Percentiles rank a stretch among this genome's conserved stretches.
Conservation (phyloP, 2,329 filamentous ascomycete genomes). For the Colletotrichum paranaense region DNA sequence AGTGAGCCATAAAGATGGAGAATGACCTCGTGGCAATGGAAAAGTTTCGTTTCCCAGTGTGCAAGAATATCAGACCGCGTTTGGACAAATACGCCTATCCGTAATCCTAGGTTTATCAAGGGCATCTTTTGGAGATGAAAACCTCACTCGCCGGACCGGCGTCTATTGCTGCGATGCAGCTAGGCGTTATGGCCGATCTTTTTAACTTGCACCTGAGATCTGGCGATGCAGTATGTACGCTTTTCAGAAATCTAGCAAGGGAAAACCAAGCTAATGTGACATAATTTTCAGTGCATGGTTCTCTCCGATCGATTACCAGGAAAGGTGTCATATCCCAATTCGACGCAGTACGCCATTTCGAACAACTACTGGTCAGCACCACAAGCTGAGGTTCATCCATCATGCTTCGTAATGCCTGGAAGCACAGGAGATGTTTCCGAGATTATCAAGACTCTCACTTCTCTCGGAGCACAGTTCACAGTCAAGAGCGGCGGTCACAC, state of each 20-base stretch:
- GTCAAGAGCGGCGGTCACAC: constrained; percentile 65
- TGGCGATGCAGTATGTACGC: background rate
- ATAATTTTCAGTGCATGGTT: constrained; percentile 30
- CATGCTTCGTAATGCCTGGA: constrained; percentile 41
- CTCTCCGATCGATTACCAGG: constrained; percentile 37
- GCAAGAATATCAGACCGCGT: background rate
- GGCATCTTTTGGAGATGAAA: background rate
- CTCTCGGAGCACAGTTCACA: constrained; percentile 51
- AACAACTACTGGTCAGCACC: constrained; percentile 47
- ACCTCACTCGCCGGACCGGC: background rate
- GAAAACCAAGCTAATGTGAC: background rate
- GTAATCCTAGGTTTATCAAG: too few species aligned
- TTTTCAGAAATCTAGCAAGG: too few species aligned
- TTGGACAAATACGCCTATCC: background rate
- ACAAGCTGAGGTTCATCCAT: constrained; percentile 40
- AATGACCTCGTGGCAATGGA: background rate
- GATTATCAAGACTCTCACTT: constrained; percentile 39
- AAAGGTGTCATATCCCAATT: constrained; percentile 38
- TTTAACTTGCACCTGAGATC: background rate
- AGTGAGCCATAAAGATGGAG: background rate
- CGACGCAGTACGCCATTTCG: constrained; percentile 37
- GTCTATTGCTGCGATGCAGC: background rate
- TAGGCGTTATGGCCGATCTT: background rate
- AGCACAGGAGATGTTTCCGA: constrained; percentile 43
- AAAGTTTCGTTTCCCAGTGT: background rate